A percentile compares a stretch with the other conserved stretches of the same genome.
These are phyloP conservation scores for Endothia cerciana DNA, from an alignment of 2,329 filamentous ascomycete genomes.

Conservation along the genomic window DNA sequence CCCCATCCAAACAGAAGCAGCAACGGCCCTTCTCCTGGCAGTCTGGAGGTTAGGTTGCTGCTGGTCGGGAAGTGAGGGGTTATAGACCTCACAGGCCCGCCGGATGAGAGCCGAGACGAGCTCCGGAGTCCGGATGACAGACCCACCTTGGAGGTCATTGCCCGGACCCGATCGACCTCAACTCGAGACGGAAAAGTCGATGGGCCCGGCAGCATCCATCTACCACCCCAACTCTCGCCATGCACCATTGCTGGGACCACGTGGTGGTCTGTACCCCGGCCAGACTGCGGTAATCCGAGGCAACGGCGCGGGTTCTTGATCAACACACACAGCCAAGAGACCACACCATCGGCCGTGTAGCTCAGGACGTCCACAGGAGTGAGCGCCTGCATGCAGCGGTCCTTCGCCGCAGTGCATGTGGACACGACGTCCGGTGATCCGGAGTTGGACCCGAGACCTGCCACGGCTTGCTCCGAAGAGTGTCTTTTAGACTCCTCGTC, in stretches of 20 bases:
- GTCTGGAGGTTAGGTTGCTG: no score
- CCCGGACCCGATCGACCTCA: neutral
- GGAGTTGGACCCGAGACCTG: constrained; percentile 7
- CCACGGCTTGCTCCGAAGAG: constrained; percentile 1
- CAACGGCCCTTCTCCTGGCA: no score
- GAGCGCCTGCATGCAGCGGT: neutral
- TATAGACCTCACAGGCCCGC: no score
- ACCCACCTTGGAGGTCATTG: neutral
- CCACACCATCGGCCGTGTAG: no score
- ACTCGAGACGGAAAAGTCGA: no score
- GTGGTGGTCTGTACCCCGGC: no score
- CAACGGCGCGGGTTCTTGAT: no score
- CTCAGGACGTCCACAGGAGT: neutral
- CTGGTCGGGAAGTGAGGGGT: no score
- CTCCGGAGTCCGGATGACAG: neutral
- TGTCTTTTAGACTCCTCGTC: neutral
- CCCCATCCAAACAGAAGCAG: no score
- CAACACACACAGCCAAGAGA: no score
- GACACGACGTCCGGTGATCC: constrained; percentile 11
- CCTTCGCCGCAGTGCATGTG: neutral
- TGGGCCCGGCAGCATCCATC: no score
- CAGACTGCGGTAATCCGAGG: no score
- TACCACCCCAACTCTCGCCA: neutral
- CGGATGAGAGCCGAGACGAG: neutral
- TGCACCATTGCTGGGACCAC: neutral